A percentile compares a stretch with the other conserved stretches of the same genome.
Evolutionary conservation across 345 rosid genomes (phyloP).

Genomic region (Odontarrhena argentea): DNA sequence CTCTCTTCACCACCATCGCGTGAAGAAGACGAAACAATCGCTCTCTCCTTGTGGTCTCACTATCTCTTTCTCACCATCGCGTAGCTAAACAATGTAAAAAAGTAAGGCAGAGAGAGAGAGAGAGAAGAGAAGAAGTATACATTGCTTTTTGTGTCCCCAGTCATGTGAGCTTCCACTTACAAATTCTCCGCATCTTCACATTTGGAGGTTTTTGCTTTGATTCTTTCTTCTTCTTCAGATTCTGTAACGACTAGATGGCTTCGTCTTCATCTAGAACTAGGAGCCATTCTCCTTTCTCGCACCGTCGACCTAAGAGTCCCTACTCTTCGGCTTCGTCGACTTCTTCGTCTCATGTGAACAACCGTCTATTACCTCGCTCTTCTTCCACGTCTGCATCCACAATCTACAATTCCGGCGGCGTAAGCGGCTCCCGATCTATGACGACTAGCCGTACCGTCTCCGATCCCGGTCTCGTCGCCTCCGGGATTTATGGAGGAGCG

Average conservation of each 20-base stretch:
- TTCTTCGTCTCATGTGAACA: constrained; percentile 56
- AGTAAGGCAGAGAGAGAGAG: constrained; percentile 2
- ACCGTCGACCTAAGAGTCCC: constrained; percentile 69
- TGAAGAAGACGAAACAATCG: constrained; percentile 67
- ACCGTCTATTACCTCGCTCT: constrained; percentile 67
- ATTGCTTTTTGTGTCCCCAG: constrained; percentile 49
- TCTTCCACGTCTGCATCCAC: constrained; percentile 74
- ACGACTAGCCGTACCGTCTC: constrained; percentile 61
- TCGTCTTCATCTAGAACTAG: constrained; percentile 82
- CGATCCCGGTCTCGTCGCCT: constrained; percentile 48
- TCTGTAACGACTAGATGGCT: constrained; percentile 55
- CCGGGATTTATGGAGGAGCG: constrained; percentile 35
- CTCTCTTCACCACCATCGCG: constrained; percentile 59
- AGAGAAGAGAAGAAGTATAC: constrained; percentile 22
- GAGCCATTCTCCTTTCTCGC: constrained; percentile 82
- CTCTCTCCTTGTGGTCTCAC: constrained; percentile 41
- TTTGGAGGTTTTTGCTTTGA: constrained; percentile 31
- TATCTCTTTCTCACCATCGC: constrained; percentile 39
- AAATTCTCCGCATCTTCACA: constrained; percentile 44
- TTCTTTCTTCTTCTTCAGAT: constrained; percentile 22
- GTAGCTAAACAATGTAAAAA: constrained; percentile 27
- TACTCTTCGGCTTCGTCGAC: constrained; percentile 78
- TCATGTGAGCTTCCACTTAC: constrained; percentile 79
- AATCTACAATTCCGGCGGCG: constrained; percentile 55
- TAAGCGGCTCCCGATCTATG: constrained; percentile 68